phyloP scores from a whole-genome alignment of 352 stramenopile genomes.

The Halophytophthora polymorphica region DNA sequence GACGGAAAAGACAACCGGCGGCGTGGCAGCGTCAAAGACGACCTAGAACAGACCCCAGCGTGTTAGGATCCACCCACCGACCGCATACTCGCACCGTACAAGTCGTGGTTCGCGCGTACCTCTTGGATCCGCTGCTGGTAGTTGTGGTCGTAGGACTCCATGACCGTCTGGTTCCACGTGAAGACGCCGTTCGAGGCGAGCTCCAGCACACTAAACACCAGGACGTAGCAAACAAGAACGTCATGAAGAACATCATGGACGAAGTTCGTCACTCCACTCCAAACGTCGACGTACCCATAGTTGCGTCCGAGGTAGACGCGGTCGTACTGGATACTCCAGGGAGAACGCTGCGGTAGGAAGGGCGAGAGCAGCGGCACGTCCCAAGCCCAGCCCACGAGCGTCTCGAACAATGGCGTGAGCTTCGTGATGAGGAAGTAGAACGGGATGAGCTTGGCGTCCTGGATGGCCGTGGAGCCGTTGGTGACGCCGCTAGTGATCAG shows the following conservation, averaged over 20 bases:
- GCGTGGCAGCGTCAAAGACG: constrained; percentile 23
- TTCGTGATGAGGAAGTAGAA: constrained; percentile 54
- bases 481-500: constrained; percentile 68
- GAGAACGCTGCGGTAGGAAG: constrained; percentile 12
- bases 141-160: constrained; percentile 19
- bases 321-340: constrained; percentile 37
- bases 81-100: too few relatives aligned
- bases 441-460: constrained; percentile 47
- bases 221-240: constrained; percentile 2
- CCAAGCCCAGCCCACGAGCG: constrained; percentile 14
- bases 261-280: too few relatives aligned
- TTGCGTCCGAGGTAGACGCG: constrained; percentile 59
- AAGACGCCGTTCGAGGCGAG: constrained; percentile 26
- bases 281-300: constrained; percentile 62
- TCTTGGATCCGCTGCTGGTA: constrained; percentile 15
- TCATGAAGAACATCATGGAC: too few relatives aligned
- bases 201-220: constrained; percentile 27
- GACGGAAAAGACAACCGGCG: constrained; percentile 9
- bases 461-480: constrained; percentile 52
- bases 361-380: constrained; percentile 18
- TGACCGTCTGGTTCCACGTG: constrained; percentile 31
- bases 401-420: constrained; percentile 28
- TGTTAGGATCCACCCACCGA: background rate
- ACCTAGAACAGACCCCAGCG: constrained; percentile 8
- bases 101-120: too few relatives aligned